A percentile compares a stretch with the other conserved stretches of the same genome.
These are phyloP conservation scores for Penicillium pulvis DNA, from an alignment of 495 filamentous ascomycete genomes.

Conservation along the genomic window DNA sequence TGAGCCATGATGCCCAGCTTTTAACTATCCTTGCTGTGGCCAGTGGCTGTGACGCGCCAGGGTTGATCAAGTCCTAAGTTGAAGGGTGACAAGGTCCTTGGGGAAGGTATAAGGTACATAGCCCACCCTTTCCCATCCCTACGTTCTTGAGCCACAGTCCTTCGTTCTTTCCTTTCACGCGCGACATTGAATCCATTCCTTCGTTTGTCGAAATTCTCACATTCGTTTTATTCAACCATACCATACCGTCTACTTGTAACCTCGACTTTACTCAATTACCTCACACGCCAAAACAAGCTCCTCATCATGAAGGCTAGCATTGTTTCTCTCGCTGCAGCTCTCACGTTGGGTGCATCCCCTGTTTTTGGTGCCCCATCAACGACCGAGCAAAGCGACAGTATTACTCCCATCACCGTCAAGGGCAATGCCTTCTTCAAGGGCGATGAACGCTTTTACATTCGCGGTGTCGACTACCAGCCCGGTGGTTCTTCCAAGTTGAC, in stretches of 20 bases:
- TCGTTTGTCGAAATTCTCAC: conserved; percentile 1
- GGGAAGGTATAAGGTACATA: conserved; percentile 3
- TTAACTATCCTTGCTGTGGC: conserved; percentile 6
- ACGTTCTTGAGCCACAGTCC: conserved; percentile 31
- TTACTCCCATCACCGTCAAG: conserved; percentile 59
- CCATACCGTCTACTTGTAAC: not conserved
- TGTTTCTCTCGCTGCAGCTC: conserved; percentile 57
- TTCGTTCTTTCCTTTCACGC: conserved; percentile 34
- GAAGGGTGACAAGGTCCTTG: not conserved
- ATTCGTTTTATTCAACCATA: conserved; percentile 11
- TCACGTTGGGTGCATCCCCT: conserved; percentile 47
- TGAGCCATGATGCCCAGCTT: not conserved
- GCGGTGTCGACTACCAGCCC: conserved; percentile 94
- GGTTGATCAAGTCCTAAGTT: not conserved
- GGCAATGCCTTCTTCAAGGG: conserved; percentile 86
- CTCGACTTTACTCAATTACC: not conserved
- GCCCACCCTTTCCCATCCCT: conserved; percentile 25
- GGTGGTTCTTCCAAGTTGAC: conserved; percentile 76
- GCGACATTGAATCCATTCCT: not conserved
- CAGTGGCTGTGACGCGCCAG: not conserved
- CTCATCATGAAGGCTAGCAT: conserved; percentile 58
- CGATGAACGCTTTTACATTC: conserved; percentile 83
- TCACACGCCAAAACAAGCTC: not conserved
- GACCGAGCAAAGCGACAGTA: conserved; percentile 39
- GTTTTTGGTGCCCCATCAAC: conserved; percentile 51